phyloP scores from a whole-genome alignment of 2,329 filamentous ascomycete species.

The Fusarium sp. region DNA sequence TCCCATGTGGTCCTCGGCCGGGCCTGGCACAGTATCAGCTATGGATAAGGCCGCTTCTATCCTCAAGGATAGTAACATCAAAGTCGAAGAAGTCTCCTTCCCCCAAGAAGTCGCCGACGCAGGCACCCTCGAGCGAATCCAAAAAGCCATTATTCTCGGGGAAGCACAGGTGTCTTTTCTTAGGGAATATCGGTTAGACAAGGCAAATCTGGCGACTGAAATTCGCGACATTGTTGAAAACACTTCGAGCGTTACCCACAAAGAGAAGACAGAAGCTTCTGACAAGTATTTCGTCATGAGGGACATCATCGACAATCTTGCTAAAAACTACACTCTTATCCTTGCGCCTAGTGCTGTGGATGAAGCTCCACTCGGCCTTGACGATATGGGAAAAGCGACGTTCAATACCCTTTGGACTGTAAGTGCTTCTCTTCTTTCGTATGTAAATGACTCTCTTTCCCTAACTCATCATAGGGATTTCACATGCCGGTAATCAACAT shows the following conservation, averaged over 20 bases:
- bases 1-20: constrained; percentile 62
- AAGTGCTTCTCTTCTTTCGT: constrained; percentile 23
- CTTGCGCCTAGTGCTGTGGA: constrained; percentile 71
- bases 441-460: no score
- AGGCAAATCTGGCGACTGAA: constrained; percentile 58
- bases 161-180: constrained; percentile 69
- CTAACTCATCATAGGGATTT: constrained; percentile 15
- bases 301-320: constrained; percentile 66
- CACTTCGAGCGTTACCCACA: constrained; percentile 53
- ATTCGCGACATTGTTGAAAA: constrained; percentile 67
- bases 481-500: constrained; percentile 38
- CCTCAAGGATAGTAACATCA: constrained; percentile 60
- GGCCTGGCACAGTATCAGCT: constrained; percentile 56
- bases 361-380: constrained; percentile 67
- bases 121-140: constrained; percentile 53
- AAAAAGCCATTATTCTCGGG: constrained; percentile 63
- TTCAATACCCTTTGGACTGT: constrained; percentile 68
- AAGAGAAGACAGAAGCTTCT: constrained; percentile 65
- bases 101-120: constrained; percentile 57
- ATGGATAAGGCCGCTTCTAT: constrained; percentile 55
- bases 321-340: constrained; percentile 65
- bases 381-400: constrained; percentile 66
- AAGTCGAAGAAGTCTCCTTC: constrained; percentile 66
- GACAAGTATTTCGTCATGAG: constrained; percentile 68
- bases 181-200: constrained; percentile 64